Conservation (phyloP, 2,329 filamentous ascomycete genomes). For the Colletotrichum sp. region DNA sequence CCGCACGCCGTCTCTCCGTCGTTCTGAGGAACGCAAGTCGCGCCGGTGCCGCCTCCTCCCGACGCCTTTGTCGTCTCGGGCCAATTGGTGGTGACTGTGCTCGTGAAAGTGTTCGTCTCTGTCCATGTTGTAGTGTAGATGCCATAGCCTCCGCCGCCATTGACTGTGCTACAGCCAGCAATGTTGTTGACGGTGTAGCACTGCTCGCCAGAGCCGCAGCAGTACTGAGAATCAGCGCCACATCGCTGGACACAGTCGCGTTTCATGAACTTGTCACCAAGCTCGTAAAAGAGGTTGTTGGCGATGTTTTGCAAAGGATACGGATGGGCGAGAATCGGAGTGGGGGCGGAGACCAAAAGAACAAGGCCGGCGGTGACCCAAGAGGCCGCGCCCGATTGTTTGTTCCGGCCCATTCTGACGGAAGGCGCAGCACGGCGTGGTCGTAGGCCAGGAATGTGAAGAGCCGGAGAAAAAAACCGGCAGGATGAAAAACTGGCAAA, state of each 20-base stretch:
- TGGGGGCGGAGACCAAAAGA: slow-evolving; percentile 40
- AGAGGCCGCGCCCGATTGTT: slow-evolving; percentile 5
- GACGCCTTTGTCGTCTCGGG: slow-evolving; percentile 49
- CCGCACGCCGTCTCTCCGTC: slow-evolving; percentile 68
- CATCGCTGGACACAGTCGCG: slow-evolving; percentile 59
- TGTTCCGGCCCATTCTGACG: slow-evolving; percentile 7
- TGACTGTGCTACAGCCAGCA: slow-evolving; percentile 52
- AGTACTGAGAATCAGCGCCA: slow-evolving; percentile 60
- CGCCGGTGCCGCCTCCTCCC: slow-evolving; percentile 28
- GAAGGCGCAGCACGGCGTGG: slow-evolving; percentile 26
- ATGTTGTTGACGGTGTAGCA: slow-evolving; percentile 58
- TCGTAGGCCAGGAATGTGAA: slow-evolving; percentile 35
- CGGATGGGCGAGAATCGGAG: slow-evolving; percentile 46
- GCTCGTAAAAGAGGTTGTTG: slow-evolving; percentile 52
- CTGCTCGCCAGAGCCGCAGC: slow-evolving; percentile 53
- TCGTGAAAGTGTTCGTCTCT: slow-evolving; percentile 64
- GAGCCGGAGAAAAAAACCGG: neutral
- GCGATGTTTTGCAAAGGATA: slow-evolving; percentile 40
- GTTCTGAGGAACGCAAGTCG: slow-evolving; percentile 55
- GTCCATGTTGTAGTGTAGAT: slow-evolving; percentile 66
- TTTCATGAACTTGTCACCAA: slow-evolving; percentile 54
- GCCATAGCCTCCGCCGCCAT: slow-evolving; percentile 34
- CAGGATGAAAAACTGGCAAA: neutral
- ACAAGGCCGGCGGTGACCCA: slow-evolving; percentile 36
- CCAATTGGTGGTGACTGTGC: slow-evolving; percentile 56